Percentiles rank a stretch among this genome's conserved stretches.
Conservation (phyloP, 2,329 filamentous ascomycete species). For the Fusarium keratoplasticum region DNA sequence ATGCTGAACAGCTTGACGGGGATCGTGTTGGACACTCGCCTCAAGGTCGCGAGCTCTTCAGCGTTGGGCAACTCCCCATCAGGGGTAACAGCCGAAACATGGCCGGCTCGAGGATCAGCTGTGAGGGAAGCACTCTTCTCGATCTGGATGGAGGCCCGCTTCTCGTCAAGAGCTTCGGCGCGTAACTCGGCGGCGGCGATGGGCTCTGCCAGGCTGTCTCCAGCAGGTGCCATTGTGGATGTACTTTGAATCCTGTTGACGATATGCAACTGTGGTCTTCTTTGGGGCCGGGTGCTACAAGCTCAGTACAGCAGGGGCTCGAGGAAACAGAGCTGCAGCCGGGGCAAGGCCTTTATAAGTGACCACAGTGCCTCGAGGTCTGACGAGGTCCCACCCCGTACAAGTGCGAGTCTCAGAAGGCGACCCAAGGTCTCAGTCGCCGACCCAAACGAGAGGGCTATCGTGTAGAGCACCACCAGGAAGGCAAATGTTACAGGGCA, state of each 20-base stretch:
- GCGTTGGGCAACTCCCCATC: conserved; percentile 37
- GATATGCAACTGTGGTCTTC: not conserved
- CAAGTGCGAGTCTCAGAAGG: conserved; percentile 3
- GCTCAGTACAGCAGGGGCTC: conserved; percentile 1
- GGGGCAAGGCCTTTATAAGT: conserved; percentile 22
- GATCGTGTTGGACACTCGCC: conserved; percentile 67
- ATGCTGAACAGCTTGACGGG: conserved; percentile 71
- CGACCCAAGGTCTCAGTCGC: conserved; percentile 3
- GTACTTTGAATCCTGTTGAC: not conserved
- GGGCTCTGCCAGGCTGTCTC: conserved; percentile 51
- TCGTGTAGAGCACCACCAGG: not conserved
- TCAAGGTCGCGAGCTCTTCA: conserved; percentile 61
- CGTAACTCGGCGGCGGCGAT: conserved; percentile 45
- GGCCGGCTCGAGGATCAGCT: conserved; percentile 11
- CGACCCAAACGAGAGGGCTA: conserved; percentile 11
- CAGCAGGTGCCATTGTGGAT: conserved; percentile 45
- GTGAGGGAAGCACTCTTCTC: conserved; percentile 46
- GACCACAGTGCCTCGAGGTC: not conserved
- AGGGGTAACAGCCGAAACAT: not conserved
- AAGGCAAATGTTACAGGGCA: conserved; percentile 14
- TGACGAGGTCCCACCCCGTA: conserved; percentile 17
- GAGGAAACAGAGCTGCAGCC: not conserved
- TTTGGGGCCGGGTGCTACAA: not conserved
- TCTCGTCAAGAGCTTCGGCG: conserved; percentile 47
- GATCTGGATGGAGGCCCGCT: conserved; percentile 42